Evolutionary conservation across 345 rosid genomes (phyloP), one percentile per base, ranked within the genome.

Genomic region (Physaria fendleri): DNA sequence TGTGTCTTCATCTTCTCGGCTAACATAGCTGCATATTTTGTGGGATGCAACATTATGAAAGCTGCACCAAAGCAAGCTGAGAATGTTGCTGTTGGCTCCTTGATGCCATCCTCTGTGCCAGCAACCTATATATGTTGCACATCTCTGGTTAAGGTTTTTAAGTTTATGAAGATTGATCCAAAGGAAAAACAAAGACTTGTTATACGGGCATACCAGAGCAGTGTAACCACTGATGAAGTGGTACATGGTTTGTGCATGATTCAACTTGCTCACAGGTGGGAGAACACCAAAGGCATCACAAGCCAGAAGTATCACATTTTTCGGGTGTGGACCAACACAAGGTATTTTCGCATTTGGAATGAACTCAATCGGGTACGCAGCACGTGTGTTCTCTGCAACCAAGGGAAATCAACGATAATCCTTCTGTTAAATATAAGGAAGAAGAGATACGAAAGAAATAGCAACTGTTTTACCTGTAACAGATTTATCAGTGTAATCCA

Each of bases 11-110:
- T 93, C 77, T 93, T 93, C 69, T 93, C 94, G 7, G 97, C 87
- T 49, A 89, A 76, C 99, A 93, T 89, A 53, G 94, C 91, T 3
- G 97, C 99, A 55, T 93, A 89, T 78, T 79, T 93, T n/a, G 99
- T 93, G 0, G 99, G 99, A 58, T 87, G 99, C 79, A 93, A 15
- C 97, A 93, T 93, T 54, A 89, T 87, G 67, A 93, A 93, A 47
- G 99, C 97, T 27, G 97, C 97, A 30, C 99, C 99, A 16, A 93
- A 93, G 73, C 99, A 93, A 37, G 99, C 95, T 21, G 99, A 89
- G 73, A 93, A 93, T 23, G 99, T 93, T 15, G 97, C 94, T 1
- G 75, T 51, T 45, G 95, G 99, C 69, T 93, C 97, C 76, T 87
- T 93, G 13, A 89, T 78, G 5, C 97, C 97, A 1, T 93, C 99